These are phyloP conservation scores for Multifurca ochricompacta DNA, from an alignment of 768 basidiomycete species.

Conservation along the genomic window DNA sequence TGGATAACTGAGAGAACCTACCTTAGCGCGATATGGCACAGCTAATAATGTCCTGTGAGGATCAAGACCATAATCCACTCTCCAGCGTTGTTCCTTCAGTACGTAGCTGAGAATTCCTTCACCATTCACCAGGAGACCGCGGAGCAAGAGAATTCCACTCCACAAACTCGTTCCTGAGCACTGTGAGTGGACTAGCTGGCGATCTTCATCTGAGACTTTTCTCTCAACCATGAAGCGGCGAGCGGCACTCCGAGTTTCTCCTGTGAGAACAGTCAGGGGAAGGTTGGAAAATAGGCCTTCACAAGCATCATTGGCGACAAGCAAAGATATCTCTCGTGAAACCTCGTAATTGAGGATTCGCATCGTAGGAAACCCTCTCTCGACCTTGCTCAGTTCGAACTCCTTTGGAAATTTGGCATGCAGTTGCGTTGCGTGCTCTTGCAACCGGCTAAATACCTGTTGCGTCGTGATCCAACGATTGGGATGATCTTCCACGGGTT, in stretches of 20 bases:
- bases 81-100: too few relatives aligned
- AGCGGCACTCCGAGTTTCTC: neutral
- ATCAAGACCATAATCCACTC: too few relatives aligned
- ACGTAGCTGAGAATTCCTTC: too few relatives aligned
- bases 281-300: neutral
- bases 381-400: neutral
- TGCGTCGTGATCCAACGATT: constrained; percentile 37
- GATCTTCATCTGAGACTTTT: neutral
- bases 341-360: neutral
- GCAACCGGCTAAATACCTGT: constrained; percentile 30
- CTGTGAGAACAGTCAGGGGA: neutral
- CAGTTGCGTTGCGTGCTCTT: constrained; percentile 5
- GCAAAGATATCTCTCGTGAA: neutral
- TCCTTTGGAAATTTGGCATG: neutral
- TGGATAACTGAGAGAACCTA: too few relatives aligned
- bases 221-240: neutral
- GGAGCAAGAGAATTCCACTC: constrained; percentile 33
- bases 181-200: neutral
- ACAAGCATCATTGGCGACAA: neutral
- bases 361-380: neutral
- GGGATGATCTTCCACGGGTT: constrained; percentile 32
- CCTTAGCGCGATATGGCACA: too few relatives aligned
- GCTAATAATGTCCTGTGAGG: too few relatives aligned
- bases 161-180: constrained; percentile 22
- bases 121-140: too few relatives aligned